These are phyloP conservation scores for Apiotrichum montevideense DNA, from an alignment of 1,284 basidiomycete species.

Conservation along the genomic window DNA sequence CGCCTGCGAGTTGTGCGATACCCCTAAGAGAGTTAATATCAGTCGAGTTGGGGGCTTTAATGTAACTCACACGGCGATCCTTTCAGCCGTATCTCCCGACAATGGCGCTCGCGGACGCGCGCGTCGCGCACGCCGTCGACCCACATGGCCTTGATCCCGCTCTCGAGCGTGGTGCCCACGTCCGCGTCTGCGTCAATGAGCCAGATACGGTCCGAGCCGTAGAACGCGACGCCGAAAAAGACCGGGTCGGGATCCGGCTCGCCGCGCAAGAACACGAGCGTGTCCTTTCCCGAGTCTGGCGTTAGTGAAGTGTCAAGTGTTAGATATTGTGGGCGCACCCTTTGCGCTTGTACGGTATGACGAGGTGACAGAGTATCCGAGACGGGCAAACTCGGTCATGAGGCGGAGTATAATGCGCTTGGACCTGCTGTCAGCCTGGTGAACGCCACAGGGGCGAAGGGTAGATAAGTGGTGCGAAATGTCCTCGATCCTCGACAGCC, in stretches of 20 bases:
- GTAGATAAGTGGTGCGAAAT: not conserved
- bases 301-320: conserved; percentile 3
- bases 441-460: not conserved
- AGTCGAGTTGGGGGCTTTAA: no score
- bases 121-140: conserved; percentile 38
- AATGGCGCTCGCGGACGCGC: conserved; percentile 37
- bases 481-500: no score
- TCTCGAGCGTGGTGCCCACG: conserved; percentile 38
- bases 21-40: conserved; percentile 1
- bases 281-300: conserved; percentile 41
- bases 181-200: conserved; percentile 45
- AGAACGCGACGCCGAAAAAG: conserved; percentile 41
- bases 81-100: conserved; percentile 37
- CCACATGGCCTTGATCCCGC: conserved; percentile 41
- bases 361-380: conserved; percentile 33
- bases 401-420: conserved; percentile 41
- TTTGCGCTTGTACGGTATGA: conserved; percentile 39
- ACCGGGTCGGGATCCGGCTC: conserved; percentile 41
- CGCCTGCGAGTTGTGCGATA: conserved; percentile 23
- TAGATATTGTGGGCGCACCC: conserved; percentile 16
- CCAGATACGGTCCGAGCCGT: conserved; percentile 40
- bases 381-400: conserved; percentile 33
- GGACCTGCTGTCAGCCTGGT: conserved; percentile 21
- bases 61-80: conserved; percentile 38
- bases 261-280: conserved; percentile 31